A percentile compares a stretch with the other conserved stretches of the same genome.
These are phyloP conservation scores for Metschnikowia gelsemii DNA, from an alignment of 805 yeast genomes.

Conservation along the genomic window DNA sequence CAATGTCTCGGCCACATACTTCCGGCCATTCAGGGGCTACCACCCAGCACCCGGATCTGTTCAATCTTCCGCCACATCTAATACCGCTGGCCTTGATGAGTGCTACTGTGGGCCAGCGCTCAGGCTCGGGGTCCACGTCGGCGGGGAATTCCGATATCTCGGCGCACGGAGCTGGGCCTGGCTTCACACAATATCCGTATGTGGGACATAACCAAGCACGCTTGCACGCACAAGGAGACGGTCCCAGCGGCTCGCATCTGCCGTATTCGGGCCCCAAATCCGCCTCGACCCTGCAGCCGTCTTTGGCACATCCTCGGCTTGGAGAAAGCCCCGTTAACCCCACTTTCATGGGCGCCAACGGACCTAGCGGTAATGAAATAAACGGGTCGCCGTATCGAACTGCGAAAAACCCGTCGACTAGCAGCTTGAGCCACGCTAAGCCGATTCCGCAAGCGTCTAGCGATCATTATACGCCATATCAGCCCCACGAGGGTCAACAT, in stretches of 20 bases:
- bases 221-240: neutral
- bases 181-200: neutral
- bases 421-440: slow-evolving; percentile 4
- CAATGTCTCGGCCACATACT: slow-evolving; percentile 7
- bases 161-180: neutral
- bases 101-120: slow-evolving; percentile 2
- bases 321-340: slow-evolving; percentile 4
- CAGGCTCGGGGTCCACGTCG: too few species aligned
- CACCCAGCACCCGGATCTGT: slow-evolving; percentile 20
- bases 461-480: neutral
- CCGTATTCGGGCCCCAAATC: slow-evolving; percentile 5
- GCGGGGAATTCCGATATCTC: slow-evolving; percentile 1
- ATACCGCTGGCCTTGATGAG: slow-evolving; percentile 26
- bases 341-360: too few species aligned
- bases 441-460: neutral
- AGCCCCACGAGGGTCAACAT: neutral
- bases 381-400: slow-evolving; percentile 6
- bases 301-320: neutral
- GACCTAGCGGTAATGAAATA: too few species aligned
- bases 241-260: slow-evolving; percentile 1
- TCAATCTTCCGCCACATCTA: slow-evolving; percentile 29
- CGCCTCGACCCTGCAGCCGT: slow-evolving; percentile 5
- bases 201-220: neutral
- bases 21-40: slow-evolving; percentile 7
- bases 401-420: slow-evolving; percentile 2